A percentile compares a stretch with the other conserved stretches of the same genome.
Evolutionary conservation across 495 filamentous ascomycete genomes (phyloP).

Genomic region (Glutinoglossum americanum): DNA sequence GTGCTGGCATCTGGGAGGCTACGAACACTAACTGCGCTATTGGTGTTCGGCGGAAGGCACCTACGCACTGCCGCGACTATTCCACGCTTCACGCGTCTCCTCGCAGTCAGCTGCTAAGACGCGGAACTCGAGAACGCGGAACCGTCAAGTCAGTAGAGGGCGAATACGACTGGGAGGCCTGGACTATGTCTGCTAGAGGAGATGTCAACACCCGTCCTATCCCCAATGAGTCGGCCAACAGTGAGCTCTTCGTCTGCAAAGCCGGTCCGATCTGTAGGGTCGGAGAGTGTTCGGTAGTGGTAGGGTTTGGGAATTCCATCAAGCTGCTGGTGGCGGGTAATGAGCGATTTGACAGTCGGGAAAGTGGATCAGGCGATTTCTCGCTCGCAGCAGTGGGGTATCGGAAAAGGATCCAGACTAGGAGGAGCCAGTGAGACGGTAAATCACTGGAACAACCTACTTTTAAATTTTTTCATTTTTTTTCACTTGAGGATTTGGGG

Average conservation of each 20-base stretch:
- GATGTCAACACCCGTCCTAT: conserved; percentile 19
- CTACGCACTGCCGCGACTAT: neutral
- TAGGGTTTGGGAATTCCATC: conserved; percentile 44
- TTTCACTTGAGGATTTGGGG: neutral
- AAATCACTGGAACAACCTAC: too few relatives aligned
- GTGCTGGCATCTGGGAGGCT: conserved; percentile 22
- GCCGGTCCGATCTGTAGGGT: conserved; percentile 36
- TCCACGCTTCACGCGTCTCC: neutral
- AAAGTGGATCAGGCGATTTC: conserved; percentile 7
- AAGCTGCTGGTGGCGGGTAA: conserved; percentile 42
- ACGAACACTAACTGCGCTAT: conserved; percentile 17
- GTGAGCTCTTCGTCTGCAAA: conserved; percentile 32
- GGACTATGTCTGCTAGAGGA: conserved; percentile 32
- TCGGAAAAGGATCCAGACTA: neutral
- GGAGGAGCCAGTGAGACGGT: neutral
- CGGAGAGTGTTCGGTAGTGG: conserved; percentile 34
- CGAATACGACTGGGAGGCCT: conserved; percentile 36
- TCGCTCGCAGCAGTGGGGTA: neutral
- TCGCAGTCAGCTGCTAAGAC: conserved; percentile 7
- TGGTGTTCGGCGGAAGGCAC: conserved; percentile 15
- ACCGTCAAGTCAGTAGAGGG: conserved; percentile 10
- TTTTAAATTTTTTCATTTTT: neutral
- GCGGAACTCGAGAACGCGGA: conserved; percentile 1
- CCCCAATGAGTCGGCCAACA: conserved; percentile 12
- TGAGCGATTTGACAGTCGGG: conserved; percentile 30